Evolutionary conservation across 179 eudicot genomes (phyloP), one percentile per base, ranked within the genome.

Genomic region (Beta corolliflora): DNA sequence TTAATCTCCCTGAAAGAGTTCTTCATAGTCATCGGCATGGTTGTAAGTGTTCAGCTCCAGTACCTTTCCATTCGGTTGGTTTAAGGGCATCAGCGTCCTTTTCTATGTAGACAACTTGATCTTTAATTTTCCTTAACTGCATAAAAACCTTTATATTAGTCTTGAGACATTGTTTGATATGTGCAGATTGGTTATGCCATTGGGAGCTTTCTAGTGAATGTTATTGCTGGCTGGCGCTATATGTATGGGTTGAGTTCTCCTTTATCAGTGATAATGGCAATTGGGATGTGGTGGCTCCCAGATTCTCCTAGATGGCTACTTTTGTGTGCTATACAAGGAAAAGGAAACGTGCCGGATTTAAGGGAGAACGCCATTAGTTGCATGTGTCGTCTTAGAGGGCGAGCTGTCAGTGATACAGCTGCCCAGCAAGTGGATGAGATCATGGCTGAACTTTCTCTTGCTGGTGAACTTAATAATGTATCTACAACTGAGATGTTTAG

Each of bases 221-320:
- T 78, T 21, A 82, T 87, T 63, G 77, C 92, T 84, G 98, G 98
- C 82, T 96, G 99, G 99, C 94, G 99, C 63, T 96, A 92, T 77
- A 93, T 94, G 96, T 96, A 89, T 78, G 99, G 86, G 80, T 84
- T 87, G 86, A 90, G 98, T 88, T 74, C 73, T 81, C 99, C 97
- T 41, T 16, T 96, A 25, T 86, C 97, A 15, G 77, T 94, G 48
- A 76, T 92, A 50, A 91, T 96, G 99, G 91, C 88, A 68, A 87
- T 94, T 83, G 99, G 99, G 81, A 91, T 94, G 96, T 96, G 98
- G 99, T 96, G 97, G 97, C 90, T 96, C 21, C 97, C 99, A 72
- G 82, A 88, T 44, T 92, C 99, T 69, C 99, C 99, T 53, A 89
- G 99, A 88, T 96, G 98, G 99, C 80, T 94, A 74, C 96, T 96